A percentile compares a stretch with the other conserved stretches of the same genome.
phyloP scores from a whole-genome alignment of 2,329 filamentous ascomycete genomes.

The Colletotrichum sp. region DNA sequence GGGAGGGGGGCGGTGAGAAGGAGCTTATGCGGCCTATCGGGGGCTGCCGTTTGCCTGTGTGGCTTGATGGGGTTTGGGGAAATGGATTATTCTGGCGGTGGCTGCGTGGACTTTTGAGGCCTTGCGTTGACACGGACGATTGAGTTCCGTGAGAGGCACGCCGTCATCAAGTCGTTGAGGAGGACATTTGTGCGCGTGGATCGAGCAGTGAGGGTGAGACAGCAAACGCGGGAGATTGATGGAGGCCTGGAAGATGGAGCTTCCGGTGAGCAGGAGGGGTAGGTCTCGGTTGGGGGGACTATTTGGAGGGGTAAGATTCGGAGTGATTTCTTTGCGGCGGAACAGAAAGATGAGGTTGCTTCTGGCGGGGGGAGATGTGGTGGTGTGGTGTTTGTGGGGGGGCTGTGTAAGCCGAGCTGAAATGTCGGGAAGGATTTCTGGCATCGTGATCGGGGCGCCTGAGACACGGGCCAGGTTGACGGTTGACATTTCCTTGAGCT shows the following conservation, averaged over 20 bases:
- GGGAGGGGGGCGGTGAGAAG: background rate
- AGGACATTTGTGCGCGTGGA: background rate
- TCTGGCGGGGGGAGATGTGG: background rate
- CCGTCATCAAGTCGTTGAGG: background rate
- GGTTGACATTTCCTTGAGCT: background rate
- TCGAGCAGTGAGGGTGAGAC: background rate
- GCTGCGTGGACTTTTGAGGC: background rate
- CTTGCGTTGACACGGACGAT: too few relatives aligned
- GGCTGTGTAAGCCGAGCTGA: background rate
- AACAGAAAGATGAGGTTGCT: background rate
- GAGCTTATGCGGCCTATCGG: background rate
- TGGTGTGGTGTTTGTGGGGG: background rate
- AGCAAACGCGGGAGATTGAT: background rate
- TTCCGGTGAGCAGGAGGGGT: background rate
- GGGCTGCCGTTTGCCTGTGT: background rate
- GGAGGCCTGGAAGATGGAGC: background rate
- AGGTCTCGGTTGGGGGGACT: background rate
- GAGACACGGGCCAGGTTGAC: background rate
- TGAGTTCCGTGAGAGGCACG: too few relatives aligned
- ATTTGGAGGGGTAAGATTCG: background rate
- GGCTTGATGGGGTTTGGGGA: background rate
- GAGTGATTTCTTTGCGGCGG: background rate
- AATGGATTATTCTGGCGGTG: background rate
- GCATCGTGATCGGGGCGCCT: background rate
- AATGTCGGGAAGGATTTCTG: background rate